phyloP scores from a whole-genome alignment of 306 rosid genomes.

The Sicyos baderoa region DNA sequence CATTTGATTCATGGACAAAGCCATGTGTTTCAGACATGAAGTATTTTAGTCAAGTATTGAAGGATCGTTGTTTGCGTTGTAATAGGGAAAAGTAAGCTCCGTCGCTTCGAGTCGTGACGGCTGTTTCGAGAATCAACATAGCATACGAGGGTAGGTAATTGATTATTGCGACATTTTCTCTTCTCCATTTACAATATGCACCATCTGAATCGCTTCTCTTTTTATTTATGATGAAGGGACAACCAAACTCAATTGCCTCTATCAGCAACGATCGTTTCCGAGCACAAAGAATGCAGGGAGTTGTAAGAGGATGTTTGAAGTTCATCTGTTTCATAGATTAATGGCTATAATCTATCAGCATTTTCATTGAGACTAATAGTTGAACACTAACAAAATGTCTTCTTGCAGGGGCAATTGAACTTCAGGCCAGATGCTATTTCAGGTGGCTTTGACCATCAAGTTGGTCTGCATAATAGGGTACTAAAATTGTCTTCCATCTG shows the following conservation, averaged over 20 bases:
- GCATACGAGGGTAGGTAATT: slow-evolving; percentile 26
- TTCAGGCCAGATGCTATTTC: no score
- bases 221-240: slow-evolving; percentile 30
- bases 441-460: slow-evolving; percentile 23
- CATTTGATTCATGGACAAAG: neutral
- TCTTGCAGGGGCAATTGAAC: neutral
- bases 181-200: neutral
- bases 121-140: slow-evolving; percentile 22
- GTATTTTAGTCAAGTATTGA: neutral
- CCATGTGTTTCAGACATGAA: neutral
- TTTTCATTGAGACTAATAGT: neutral
- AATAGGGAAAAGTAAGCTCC: slow-evolving; percentile 27
- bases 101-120: slow-evolving; percentile 18
- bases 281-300: slow-evolving; percentile 29
- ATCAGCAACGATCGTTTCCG: slow-evolving; percentile 28
- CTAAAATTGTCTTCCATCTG: neutral
- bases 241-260: slow-evolving; percentile 33
- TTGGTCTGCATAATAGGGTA: slow-evolving; percentile 32
- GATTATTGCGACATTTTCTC: neutral
- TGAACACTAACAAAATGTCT: neutral
- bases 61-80: neutral
- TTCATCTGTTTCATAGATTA: neutral
- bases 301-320: slow-evolving; percentile 29
- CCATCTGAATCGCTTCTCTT: slow-evolving; percentile 15
- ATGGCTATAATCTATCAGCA: neutral